Percentiles rank a stretch among this genome's conserved stretches.
Evolutionary conservation across 2,329 filamentous ascomycete genomes (phyloP).

Genomic region (Madurella mycetomatis): DNA sequence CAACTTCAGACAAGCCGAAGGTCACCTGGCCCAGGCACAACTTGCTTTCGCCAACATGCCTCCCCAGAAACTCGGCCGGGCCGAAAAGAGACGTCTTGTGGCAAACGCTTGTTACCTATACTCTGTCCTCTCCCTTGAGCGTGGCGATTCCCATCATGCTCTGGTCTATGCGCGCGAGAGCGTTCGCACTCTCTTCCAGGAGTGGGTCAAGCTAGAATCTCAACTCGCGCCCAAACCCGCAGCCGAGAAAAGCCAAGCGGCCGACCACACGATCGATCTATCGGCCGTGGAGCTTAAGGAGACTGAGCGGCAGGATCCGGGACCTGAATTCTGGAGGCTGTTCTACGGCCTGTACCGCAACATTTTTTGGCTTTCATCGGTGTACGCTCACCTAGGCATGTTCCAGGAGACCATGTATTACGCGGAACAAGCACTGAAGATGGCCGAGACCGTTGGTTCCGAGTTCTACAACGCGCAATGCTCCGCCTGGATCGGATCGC

Average conservation of each 20-base stretch:
- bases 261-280: constrained; percentile 27
- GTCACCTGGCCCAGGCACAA: constrained; percentile 39
- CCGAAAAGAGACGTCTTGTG: constrained; percentile 45
- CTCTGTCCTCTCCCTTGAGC: constrained; percentile 61
- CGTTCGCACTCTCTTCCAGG: constrained; percentile 51
- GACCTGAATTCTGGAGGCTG: constrained; percentile 74
- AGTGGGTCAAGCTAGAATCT: constrained; percentile 51
- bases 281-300: constrained; percentile 28
- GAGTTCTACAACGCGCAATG: constrained; percentile 54
- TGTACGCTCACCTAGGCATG: constrained; percentile 81
- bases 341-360: constrained; percentile 69
- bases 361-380: constrained; percentile 66
- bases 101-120: constrained; percentile 60
- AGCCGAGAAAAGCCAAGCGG: constrained; percentile 11
- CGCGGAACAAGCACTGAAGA: constrained; percentile 74
- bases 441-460: constrained; percentile 65
- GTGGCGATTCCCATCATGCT: constrained; percentile 55
- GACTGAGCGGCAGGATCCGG: constrained; percentile 36
- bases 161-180: constrained; percentile 54
- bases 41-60: constrained; percentile 30
- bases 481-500: constrained; percentile 50
- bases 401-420: constrained; percentile 87
- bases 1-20: constrained; percentile 57
- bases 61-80: constrained; percentile 18
- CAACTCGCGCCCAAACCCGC: constrained; percentile 21